These are phyloP conservation scores for Bryopsis sp. DNA, from an alignment of 139 green algal species.

Conservation along the genomic window DNA sequence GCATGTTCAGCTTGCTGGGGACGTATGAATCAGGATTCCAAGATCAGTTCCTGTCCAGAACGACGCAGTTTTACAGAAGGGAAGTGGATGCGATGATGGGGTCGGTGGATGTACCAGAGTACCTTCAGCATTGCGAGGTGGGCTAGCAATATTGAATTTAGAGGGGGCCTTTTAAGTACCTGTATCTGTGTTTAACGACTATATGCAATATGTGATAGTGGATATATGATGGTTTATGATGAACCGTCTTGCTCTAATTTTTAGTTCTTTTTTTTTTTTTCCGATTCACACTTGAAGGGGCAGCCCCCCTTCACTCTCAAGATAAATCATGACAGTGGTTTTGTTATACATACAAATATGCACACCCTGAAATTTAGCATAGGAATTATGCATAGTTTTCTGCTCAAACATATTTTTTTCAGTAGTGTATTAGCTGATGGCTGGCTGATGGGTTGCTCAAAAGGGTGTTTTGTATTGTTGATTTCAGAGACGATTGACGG, in stretches of 20 bases:
- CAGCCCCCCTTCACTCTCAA: no score
- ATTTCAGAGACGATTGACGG: constrained; percentile 59
- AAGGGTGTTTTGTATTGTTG: no score
- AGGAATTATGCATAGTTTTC: no score
- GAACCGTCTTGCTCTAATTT: background rate
- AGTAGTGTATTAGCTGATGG: no score
- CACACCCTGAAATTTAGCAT: no score
- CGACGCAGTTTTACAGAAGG: constrained; percentile 39
- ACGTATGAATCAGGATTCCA: constrained; percentile 64
- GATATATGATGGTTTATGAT: background rate
- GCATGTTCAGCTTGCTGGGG: constrained; percentile 59
- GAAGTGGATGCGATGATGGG: constrained; percentile 59
- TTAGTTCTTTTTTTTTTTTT: background rate
- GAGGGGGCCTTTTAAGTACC: no score
- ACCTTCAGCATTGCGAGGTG: constrained; percentile 86
- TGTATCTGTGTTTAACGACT: no score
- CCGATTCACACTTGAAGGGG: no score
- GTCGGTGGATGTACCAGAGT: constrained; percentile 64
- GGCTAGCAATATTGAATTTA: background rate
- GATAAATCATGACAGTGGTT: no score
- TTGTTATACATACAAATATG: no score
- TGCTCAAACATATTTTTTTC: no score
- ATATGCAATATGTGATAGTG: no score
- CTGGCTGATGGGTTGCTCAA: constrained; percentile 14
- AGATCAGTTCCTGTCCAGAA: constrained; percentile 39